Evolutionary conservation across 2,329 filamentous ascomycete species (phyloP).

Genomic region (Clonostachys byssicola): DNA sequence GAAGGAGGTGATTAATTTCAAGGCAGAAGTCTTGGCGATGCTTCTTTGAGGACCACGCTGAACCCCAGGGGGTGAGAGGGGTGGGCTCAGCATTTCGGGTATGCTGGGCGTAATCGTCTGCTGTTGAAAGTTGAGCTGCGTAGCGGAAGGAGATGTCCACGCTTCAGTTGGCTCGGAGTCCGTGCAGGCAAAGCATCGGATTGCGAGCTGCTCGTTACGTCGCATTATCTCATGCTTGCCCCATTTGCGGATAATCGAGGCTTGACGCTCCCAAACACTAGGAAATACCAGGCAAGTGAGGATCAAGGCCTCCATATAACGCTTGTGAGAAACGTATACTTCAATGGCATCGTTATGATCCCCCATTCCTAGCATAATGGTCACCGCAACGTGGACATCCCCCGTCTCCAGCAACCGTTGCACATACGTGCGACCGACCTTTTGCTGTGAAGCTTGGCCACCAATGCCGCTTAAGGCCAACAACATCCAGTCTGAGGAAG

Average conservation of each 20-base stretch:
- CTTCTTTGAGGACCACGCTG: conserved; percentile 54
- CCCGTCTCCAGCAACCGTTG: conserved; percentile 85
- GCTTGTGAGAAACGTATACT: conserved; percentile 87
- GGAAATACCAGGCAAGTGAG: conserved; percentile 81
- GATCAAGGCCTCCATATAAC: conserved; percentile 89
- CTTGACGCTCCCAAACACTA: conserved; percentile 85
- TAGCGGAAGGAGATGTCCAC: conserved; percentile 82
- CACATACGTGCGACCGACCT: conserved; percentile 85
- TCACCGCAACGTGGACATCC: conserved; percentile 87
- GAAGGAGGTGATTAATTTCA: conserved; percentile 92
- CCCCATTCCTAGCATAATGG: conserved; percentile 87
- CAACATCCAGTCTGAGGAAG: conserved; percentile 95
- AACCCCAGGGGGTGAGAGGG: conserved; percentile 68
- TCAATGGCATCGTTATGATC: conserved; percentile 94
- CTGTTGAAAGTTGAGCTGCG: conserved; percentile 44
- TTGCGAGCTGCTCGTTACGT: conserved; percentile 84
- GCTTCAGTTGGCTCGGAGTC: conserved; percentile 79
- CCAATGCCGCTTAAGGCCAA: conserved; percentile 87
- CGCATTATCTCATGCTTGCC: conserved; percentile 87
- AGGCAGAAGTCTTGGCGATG: conserved; percentile 74
- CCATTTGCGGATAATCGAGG: conserved; percentile 88
- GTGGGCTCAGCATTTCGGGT: conserved; percentile 61
- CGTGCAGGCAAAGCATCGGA: conserved; percentile 89
- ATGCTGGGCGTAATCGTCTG: conserved; percentile 49
- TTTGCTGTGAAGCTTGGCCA: conserved; percentile 71